These are phyloP conservation scores for Pisolithus thermaeus DNA, from an alignment of 1,284 basidiomycete genomes.

Conservation along the genomic window DNA sequence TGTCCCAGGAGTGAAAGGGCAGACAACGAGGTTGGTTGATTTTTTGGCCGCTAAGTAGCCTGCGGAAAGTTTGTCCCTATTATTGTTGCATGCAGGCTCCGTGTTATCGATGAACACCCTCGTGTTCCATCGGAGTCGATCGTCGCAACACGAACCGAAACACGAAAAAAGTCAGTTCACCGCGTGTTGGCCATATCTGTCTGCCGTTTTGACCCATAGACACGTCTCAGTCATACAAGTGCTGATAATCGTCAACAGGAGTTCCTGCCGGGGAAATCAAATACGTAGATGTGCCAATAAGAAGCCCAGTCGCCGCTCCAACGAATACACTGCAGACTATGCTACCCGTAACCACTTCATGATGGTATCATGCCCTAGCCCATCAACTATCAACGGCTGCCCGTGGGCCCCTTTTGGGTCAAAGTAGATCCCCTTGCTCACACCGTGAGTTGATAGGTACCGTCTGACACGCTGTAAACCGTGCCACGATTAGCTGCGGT, in stretches of 20 bases:
- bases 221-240: background rate
- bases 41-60: slow-evolving; percentile 1
- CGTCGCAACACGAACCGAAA: slow-evolving; percentile 5
- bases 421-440: slow-evolving; percentile 64
- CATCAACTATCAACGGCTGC: slow-evolving; percentile 56
- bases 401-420: slow-evolving; percentile 70
- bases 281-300: background rate
- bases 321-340: slow-evolving; percentile 7
- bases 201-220: background rate
- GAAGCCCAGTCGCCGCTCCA: background rate
- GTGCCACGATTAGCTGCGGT: background rate
- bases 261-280: background rate
- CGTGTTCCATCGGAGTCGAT: background rate
- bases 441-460: slow-evolving; percentile 73
- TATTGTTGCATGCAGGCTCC: slow-evolving; percentile 8
- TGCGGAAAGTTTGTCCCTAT: slow-evolving; percentile 22
- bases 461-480: slow-evolving; percentile 55
- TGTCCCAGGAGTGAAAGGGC: slow-evolving; percentile 9
- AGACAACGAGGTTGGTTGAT: slow-evolving; percentile 1
- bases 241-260: background rate
- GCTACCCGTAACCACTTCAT: slow-evolving; percentile 52
- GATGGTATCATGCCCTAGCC: slow-evolving; percentile 52
- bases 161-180: background rate
- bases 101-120: slow-evolving; percentile 20
- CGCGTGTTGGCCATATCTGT: slow-evolving; percentile 1